Percentiles rank a stretch among this genome's conserved stretches.
phyloP scores from a whole-genome alignment of 176 grass and related monocot species.

The Paspalum vaginatum region DNA sequence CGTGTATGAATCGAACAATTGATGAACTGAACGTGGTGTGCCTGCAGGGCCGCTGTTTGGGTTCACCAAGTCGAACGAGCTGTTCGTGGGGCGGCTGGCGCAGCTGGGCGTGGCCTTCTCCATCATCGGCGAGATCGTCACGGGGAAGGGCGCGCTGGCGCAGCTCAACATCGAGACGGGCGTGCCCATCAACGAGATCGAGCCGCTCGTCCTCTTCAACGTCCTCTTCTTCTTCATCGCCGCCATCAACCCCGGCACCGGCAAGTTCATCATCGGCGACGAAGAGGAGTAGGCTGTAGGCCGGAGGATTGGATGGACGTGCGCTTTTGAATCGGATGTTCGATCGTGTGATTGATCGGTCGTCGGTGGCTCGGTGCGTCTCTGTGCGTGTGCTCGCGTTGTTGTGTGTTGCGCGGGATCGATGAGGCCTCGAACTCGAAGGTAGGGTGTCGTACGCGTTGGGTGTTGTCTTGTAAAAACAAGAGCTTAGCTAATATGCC shows the following conservation, averaged over 20 bases:
- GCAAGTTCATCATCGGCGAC: conserved; percentile 58
- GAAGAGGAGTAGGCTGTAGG: conserved; percentile 33
- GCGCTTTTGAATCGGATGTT: too few relatives aligned
- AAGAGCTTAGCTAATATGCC: conserved; percentile 44
- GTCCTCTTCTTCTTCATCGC: conserved; percentile 73
- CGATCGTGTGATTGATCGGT: conserved; percentile 4
- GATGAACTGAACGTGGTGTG: too few relatives aligned
- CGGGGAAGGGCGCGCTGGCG: conserved; percentile 70
- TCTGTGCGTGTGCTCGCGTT: conserved; percentile 1
- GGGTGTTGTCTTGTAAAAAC: conserved; percentile 31
- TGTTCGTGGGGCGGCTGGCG: conserved; percentile 66
- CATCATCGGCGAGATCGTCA: conserved; percentile 76
- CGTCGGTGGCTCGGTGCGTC: neutral
- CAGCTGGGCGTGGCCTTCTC: conserved; percentile 76
- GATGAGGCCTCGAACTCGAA: conserved; percentile 5
- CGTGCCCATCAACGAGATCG: conserved; percentile 67
- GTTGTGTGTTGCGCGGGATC: conserved; percentile 25
- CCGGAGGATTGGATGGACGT: too few relatives aligned
- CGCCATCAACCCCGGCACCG: conserved; percentile 66
- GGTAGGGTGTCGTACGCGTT: conserved; percentile 14
- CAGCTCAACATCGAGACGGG: conserved; percentile 77
- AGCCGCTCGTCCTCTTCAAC: conserved; percentile 70
- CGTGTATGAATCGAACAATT: too few relatives aligned
- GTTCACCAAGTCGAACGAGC: conserved; percentile 73
- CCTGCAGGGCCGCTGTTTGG: conserved; percentile 56